phyloP scores from a whole-genome alignment of 2,329 filamentous ascomycete genomes.

The Hypoxylon sp. region DNA sequence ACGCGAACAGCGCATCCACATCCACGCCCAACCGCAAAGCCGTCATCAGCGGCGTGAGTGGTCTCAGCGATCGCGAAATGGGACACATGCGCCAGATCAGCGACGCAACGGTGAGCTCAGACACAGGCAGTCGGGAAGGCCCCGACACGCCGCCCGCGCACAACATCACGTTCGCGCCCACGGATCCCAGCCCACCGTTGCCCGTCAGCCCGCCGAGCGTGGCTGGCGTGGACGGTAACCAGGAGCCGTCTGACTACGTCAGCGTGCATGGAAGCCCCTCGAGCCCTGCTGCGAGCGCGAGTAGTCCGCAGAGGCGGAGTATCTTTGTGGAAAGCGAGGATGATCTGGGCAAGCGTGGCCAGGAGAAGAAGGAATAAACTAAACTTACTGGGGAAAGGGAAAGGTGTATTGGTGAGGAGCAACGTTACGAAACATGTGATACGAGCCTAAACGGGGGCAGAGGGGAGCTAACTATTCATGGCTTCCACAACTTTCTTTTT shows the following conservation, averaged over 20 bases:
- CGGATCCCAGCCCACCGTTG: slow-evolving; percentile 29
- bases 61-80: slow-evolving; percentile 59
- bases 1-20: not conserved
- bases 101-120: slow-evolving; percentile 59
- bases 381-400: not conserved
- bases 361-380: slow-evolving; percentile 25
- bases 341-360: slow-evolving; percentile 42
- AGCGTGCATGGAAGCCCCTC: slow-evolving; percentile 19
- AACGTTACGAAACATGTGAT: not conserved
- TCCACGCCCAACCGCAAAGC: slow-evolving; percentile 39
- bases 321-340: slow-evolving; percentile 49
- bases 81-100: slow-evolving; percentile 61
- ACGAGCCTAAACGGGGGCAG: not conserved
- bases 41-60: slow-evolving; percentile 59
- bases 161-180: not conserved
- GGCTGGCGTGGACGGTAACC: not conserved
- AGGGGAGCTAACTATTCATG: not conserved
- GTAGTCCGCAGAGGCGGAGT: slow-evolving; percentile 42
- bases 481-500: not conserved
- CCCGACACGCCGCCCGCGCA: not conserved
- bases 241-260: slow-evolving; percentile 38
- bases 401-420: not conserved
- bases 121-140: slow-evolving; percentile 2
- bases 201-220: slow-evolving; percentile 44
- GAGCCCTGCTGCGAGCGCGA: not conserved